These are phyloP conservation scores for Helotiales sp. DNA, from an alignment of 2,329 filamentous ascomycete species.

Conservation along the genomic window DNA sequence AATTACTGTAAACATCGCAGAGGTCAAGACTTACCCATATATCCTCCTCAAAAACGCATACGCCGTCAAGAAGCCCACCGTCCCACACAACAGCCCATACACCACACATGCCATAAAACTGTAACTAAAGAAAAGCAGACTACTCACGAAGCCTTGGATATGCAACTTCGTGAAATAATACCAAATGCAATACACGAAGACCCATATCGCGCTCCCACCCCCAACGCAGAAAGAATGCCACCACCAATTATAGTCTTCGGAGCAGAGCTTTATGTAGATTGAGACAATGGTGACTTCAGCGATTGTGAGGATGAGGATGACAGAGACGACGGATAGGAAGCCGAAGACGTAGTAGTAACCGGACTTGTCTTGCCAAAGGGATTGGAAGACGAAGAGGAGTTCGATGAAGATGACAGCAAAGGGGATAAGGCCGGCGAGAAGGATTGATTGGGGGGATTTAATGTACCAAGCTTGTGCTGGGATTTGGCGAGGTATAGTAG, in stretches of 20 bases:
- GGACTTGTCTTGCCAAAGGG: constrained; percentile 85
- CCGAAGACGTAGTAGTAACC: constrained; percentile 93
- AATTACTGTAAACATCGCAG: too few species aligned
- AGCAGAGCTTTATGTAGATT: constrained; percentile 79
- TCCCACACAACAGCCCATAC: constrained; percentile 79
- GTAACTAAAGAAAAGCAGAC: constrained; percentile 82
- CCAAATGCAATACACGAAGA: constrained; percentile 81
- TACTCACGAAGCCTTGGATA: constrained; percentile 77
- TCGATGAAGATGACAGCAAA: constrained; percentile 90
- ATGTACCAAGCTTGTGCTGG: constrained; percentile 77
- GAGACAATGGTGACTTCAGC: constrained; percentile 82
- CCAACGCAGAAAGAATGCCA: constrained; percentile 86
- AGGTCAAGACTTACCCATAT: constrained; percentile 64
- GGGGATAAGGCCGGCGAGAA: constrained; percentile 76
- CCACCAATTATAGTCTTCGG: constrained; percentile 90
- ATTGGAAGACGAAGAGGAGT: constrained; percentile 83
- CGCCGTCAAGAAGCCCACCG: constrained; percentile 79
- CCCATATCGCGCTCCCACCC: constrained; percentile 74
- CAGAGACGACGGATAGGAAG: constrained; percentile 73
- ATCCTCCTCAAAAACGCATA: constrained; percentile 84
- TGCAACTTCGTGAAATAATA: constrained; percentile 81
- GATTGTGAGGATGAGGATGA: constrained; percentile 73
- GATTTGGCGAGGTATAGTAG: constrained; percentile 68
- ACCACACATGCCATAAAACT: constrained; percentile 79
- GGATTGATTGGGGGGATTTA: constrained; percentile 58